These are phyloP conservation scores for Ophiocytium majus DNA, from an alignment of 352 stramenopile genomes.

Conservation along the genomic window DNA sequence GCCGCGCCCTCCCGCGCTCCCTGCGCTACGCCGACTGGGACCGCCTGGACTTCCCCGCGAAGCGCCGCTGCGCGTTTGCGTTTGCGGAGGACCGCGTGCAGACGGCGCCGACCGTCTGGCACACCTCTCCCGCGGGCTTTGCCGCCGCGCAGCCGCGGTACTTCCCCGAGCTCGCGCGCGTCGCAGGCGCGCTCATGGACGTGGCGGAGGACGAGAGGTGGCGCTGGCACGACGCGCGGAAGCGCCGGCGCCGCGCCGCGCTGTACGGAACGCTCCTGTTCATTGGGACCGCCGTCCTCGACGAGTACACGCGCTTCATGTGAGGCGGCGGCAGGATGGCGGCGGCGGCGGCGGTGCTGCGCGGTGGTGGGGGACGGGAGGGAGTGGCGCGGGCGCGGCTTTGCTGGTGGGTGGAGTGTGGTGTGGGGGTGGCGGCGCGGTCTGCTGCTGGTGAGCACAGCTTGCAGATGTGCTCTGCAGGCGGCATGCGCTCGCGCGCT, in stretches of 20 bases:
- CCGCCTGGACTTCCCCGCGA: slow-evolving; percentile 38
- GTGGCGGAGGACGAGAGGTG: slow-evolving; percentile 33
- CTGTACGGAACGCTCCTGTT: slow-evolving; percentile 46
- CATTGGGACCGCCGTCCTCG: slow-evolving; percentile 19
- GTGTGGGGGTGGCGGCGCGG: no score
- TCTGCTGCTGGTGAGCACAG: no score
- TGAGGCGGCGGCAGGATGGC: background rate
- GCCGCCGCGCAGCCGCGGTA: slow-evolving; percentile 21
- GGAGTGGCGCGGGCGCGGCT: no score
- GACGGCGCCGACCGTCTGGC: slow-evolving; percentile 37
- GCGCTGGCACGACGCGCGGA: slow-evolving; percentile 38
- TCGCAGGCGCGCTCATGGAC: slow-evolving; percentile 17
- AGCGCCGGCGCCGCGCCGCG: slow-evolving; percentile 21
- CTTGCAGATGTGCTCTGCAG: no score
- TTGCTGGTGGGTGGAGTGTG: no score
- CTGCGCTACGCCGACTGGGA: slow-evolving; percentile 49
- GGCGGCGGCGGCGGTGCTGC: no score
- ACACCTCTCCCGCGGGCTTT: slow-evolving; percentile 35
- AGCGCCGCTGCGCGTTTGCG: slow-evolving; percentile 37
- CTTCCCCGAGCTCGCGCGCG: slow-evolving; percentile 33
- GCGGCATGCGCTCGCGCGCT: no score
- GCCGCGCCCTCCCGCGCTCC: slow-evolving; percentile 22
- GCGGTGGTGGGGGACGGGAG: no score
- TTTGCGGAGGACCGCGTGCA: slow-evolving; percentile 42
- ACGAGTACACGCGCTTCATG: slow-evolving; percentile 24